Evolutionary conservation across 140 eudicot genomes (phyloP).

Genomic region (Senecio squalidus): DNA sequence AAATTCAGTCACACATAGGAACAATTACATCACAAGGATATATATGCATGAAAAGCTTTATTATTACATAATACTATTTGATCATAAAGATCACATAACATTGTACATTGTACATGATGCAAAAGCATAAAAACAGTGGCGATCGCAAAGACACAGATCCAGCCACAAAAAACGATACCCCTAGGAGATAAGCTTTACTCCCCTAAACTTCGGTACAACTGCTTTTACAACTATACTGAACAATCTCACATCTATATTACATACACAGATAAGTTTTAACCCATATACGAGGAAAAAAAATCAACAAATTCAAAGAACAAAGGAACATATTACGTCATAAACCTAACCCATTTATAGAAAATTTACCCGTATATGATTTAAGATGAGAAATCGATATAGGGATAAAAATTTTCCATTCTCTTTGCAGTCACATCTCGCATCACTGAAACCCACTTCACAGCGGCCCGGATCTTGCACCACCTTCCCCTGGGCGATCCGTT

Average conservation of each 20-base stretch:
- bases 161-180: conserved; percentile 6
- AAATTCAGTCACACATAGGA: too few relatives aligned
- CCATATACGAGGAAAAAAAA: not conserved
- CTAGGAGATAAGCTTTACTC: conserved; percentile 7
- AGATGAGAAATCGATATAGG: conserved; percentile 16
- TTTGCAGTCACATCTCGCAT: conserved; percentile 40
- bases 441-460: conserved; percentile 60
- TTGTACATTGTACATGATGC: not conserved
- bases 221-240: not conserved
- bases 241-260: conserved; percentile 4
- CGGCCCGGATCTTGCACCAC: conserved; percentile 82
- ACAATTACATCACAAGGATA: too few relatives aligned
- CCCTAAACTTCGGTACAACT: conserved; percentile 18
- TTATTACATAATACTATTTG: not conserved
- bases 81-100: not conserved
- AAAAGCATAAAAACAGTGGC: conserved; percentile 6
- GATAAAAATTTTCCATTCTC: conserved; percentile 20
- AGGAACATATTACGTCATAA: conserved; percentile 12
- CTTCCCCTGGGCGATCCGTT: conserved; percentile 46
- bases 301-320: conserved; percentile 17
- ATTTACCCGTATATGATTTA: not conserved
- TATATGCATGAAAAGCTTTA: not conserved
- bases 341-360: not conserved
- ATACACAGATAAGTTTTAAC: not conserved
- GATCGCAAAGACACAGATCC: conserved; percentile 26